These are phyloP conservation scores for Escovopsis weberi DNA, from an alignment of 2,329 filamentous ascomycete genomes.

Conservation along the genomic window DNA sequence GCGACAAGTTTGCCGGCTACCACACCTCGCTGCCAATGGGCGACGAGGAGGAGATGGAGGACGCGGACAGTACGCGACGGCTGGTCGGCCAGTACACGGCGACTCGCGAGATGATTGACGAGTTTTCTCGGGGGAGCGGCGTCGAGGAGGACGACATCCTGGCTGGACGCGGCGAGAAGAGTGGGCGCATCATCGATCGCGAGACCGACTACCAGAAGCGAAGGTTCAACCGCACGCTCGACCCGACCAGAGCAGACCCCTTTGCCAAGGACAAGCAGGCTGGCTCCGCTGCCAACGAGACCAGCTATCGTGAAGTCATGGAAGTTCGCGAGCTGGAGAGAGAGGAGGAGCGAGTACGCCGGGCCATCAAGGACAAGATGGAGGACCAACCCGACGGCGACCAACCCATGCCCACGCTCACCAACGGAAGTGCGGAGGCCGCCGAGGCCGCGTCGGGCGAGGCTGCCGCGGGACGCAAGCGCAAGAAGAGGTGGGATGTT, in stretches of 20 bases:
- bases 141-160: conserved; percentile 89
- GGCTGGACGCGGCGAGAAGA: conserved; percentile 68
- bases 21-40: conserved; percentile 73
- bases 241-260: conserved; percentile 72
- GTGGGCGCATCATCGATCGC: conserved; percentile 78
- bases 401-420: conserved; percentile 58
- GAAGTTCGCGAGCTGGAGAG: conserved; percentile 77
- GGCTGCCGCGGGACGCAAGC: conserved; percentile 52
- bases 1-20: conserved; percentile 78
- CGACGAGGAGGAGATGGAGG: conserved; percentile 64
- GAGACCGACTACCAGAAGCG: conserved; percentile 98
- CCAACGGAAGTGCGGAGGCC: conserved; percentile 59
- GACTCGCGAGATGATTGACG: conserved; percentile 79
- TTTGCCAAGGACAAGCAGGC: conserved; percentile 64
- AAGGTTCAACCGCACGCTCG: conserved; percentile 75
- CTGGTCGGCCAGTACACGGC: conserved; percentile 94
- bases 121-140: conserved; percentile 72
- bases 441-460: conserved; percentile 55
- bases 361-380: conserved; percentile 61
- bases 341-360: conserved; percentile 78
- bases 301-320: conserved; percentile 86
- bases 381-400: conserved; percentile 43
- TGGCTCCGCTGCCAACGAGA: conserved; percentile 52
- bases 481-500: conserved; percentile 93
- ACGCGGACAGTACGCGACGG: conserved; percentile 56